Conservation (phyloP, 2,329 filamentous ascomycete genomes). For the Alternaria sp. region DNA sequence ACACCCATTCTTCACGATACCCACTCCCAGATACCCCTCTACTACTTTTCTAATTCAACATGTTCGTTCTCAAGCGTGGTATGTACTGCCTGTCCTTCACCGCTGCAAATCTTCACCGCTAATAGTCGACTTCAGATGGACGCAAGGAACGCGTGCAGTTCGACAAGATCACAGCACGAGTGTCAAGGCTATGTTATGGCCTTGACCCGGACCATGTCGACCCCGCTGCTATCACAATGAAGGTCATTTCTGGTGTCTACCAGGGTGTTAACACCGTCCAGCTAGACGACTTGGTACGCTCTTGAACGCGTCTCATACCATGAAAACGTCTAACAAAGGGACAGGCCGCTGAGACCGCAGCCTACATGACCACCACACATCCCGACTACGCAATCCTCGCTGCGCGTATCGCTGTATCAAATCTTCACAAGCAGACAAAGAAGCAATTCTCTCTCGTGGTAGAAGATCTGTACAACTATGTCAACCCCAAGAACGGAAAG, state of each 20-base stretch:
- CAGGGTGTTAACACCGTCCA: slow-evolving; percentile 96
- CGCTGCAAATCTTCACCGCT: slow-evolving; percentile 37
- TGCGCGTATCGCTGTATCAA: slow-evolving; percentile 97
- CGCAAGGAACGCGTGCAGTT: slow-evolving; percentile 99
- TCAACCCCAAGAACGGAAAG: slow-evolving; percentile 90
- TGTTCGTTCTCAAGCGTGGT: slow-evolving; percentile 56
- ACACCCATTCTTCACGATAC: slow-evolving; percentile 35
- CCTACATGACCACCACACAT: slow-evolving; percentile 99
- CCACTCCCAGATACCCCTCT: slow-evolving; percentile 35
- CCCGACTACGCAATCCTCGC: slow-evolving; percentile 99
- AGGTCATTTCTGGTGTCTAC: slow-evolving; percentile 99
- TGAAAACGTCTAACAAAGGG: slow-evolving; percentile 22
- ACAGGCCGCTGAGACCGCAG: slow-evolving; percentile 96
- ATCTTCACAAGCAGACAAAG: slow-evolving; percentile 99
- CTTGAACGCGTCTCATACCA: slow-evolving; percentile 16
- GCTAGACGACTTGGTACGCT: slow-evolving; percentile 90
- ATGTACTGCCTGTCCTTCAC: slow-evolving; percentile 34
- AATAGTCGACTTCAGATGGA: slow-evolving; percentile 71
- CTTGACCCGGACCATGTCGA: slow-evolving; percentile 96
- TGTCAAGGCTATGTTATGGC: slow-evolving; percentile 96
- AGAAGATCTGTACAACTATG: slow-evolving; percentile 90
- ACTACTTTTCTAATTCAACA: slow-evolving; percentile 39
- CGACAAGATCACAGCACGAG: slow-evolving; percentile 99
- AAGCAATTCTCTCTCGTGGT: slow-evolving; percentile 99
- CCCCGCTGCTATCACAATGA: slow-evolving; percentile 97